These are phyloP conservation scores for Erysimum cheiranthoides DNA, from an alignment of 345 rosid genomes.

Conservation along the genomic window DNA sequence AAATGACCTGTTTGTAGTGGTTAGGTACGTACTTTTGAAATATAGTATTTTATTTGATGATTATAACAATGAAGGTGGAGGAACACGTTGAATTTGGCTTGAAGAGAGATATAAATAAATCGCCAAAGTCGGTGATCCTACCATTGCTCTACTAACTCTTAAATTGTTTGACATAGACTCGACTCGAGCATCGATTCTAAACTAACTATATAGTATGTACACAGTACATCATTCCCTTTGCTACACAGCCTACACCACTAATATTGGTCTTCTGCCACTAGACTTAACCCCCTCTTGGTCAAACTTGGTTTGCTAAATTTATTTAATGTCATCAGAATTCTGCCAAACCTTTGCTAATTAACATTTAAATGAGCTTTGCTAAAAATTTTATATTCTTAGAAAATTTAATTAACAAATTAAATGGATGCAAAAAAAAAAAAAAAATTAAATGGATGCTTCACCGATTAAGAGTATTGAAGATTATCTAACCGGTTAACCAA, in stretches of 20 bases:
- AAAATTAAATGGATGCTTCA: neutral
- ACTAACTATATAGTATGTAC: neutral
- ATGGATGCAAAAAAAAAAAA: no score
- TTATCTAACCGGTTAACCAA: neutral
- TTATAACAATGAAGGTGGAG: no score
- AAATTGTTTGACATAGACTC: no score
- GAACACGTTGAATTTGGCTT: no score
- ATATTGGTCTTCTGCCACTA: neutral
- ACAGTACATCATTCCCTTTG: neutral
- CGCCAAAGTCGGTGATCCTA: no score
- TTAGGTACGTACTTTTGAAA: no score
- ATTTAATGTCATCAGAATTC: neutral
- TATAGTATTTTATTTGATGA: no score
- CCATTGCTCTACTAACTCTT: neutral
- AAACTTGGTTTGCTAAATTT: neutral
- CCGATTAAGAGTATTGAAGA: neutral
- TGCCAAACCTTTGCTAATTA: neutral
- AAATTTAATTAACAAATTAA: neutral
- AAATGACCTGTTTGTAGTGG: no score
- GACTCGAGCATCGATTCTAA: neutral
- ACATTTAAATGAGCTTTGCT: neutral
- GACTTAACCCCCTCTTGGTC: neutral
- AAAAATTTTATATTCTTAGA: no score
- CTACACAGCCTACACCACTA: slow-evolving; percentile 1
- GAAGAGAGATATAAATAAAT: no score